phyloP scores from a whole-genome alignment of 1,139 yeast genomes.

The Suhomyces bokatorum region DNA sequence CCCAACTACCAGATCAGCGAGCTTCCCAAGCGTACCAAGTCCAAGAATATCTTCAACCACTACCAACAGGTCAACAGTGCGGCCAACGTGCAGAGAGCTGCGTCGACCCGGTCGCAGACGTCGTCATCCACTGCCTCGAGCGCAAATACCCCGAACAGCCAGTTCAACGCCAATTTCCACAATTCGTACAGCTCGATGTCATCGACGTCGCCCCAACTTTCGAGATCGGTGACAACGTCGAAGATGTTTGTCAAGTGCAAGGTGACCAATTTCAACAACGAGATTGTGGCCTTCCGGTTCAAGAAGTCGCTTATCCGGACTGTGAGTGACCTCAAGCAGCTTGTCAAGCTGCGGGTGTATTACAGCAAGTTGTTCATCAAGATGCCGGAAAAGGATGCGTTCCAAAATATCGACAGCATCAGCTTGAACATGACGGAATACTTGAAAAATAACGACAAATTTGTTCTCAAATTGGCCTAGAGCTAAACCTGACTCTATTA shows the following conservation, averaged over 20 bases:
- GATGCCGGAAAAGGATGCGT: slow-evolving; percentile 26
- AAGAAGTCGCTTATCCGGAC: slow-evolving; percentile 27
- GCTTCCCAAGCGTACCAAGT: slow-evolving; percentile 18
- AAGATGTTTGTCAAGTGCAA: slow-evolving; percentile 28
- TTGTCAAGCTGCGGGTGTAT: slow-evolving; percentile 28
- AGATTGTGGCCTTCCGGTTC: slow-evolving; percentile 30
- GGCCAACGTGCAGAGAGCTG: slow-evolving; percentile 10
- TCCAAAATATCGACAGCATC: slow-evolving; percentile 30
- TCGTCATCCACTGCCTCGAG: slow-evolving; percentile 5
- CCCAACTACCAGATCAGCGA: background rate
- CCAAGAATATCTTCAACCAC: slow-evolving; percentile 24
- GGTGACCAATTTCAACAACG: slow-evolving; percentile 30
- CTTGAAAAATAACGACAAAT: slow-evolving; percentile 23
- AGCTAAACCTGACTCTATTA: background rate
- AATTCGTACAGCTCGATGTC: slow-evolving; percentile 8
- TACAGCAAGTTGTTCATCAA: slow-evolving; percentile 32
- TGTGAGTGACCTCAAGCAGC: slow-evolving; percentile 30
- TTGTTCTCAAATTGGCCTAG: slow-evolving; percentile 18
- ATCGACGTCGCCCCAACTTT: slow-evolving; percentile 5
- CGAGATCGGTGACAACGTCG: slow-evolving; percentile 7
- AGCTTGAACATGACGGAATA: slow-evolving; percentile 26
- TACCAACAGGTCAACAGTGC: slow-evolving; percentile 21
- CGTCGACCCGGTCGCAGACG: slow-evolving; percentile 9
- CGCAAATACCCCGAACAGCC: slow-evolving; percentile 9
- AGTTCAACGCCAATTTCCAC: slow-evolving; percentile 7